Percentiles rank a stretch among this genome's conserved stretches.
These are phyloP conservation scores for Rehmannia glutinosa DNA, from an alignment of 257 asterid species.

Conservation along the genomic window DNA sequence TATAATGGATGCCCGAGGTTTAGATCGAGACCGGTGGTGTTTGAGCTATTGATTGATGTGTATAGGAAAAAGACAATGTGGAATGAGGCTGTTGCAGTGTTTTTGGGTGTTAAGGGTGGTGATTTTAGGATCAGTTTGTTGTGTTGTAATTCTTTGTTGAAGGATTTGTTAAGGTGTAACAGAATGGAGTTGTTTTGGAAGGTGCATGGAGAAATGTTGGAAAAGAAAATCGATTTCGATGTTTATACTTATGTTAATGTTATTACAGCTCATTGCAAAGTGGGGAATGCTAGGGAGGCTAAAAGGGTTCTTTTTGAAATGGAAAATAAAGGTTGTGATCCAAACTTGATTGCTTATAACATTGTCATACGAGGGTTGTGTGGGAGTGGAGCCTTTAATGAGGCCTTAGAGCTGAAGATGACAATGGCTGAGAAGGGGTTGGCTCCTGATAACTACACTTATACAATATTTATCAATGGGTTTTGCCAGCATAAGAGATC, in stretches of 20 bases:
- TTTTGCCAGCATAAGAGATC: constrained; percentile 66
- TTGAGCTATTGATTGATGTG: constrained; percentile 78
- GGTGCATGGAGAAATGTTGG: constrained; percentile 53
- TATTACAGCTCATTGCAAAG: constrained; percentile 69
- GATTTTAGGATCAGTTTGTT: constrained; percentile 53
- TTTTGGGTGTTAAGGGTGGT: constrained; percentile 42
- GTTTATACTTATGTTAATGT: constrained; percentile 59
- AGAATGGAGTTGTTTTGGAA: constrained; percentile 70
- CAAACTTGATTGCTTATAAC: constrained; percentile 63
- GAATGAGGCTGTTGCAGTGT: constrained; percentile 60
- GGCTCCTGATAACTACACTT: constrained; percentile 69
- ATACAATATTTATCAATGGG: constrained; percentile 51
- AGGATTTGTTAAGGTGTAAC: constrained; percentile 56
- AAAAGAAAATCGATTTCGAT: constrained; percentile 42
- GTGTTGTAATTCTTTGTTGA: constrained; percentile 83
- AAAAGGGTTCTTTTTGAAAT: constrained; percentile 52
- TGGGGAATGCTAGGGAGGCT: constrained; percentile 56
- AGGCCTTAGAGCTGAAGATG: constrained; percentile 58
- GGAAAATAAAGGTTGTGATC: constrained; percentile 55
- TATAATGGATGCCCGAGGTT: constrained; percentile 32
- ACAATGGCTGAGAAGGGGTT: constrained; percentile 59
- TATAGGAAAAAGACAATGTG: constrained; percentile 65
- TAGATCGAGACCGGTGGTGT: constrained; percentile 42
- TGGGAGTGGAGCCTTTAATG: constrained; percentile 48
- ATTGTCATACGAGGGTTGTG: constrained; percentile 65